Conservation (phyloP, 2,329 filamentous ascomycete species). For the Mariannaea elegans region DNA sequence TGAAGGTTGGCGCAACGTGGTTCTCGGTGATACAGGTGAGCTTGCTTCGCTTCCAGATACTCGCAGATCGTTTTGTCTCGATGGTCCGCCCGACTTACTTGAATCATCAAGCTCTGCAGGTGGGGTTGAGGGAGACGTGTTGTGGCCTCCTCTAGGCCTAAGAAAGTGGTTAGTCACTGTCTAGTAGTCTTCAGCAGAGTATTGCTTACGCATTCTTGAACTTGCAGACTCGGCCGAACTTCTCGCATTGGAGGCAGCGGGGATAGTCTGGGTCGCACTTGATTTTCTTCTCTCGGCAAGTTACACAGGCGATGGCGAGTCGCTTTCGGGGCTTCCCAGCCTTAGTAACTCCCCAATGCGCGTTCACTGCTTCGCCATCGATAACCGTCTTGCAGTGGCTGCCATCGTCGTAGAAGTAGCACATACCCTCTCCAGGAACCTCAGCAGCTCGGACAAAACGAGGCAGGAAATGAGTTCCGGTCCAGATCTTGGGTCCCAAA, state of each 20-base stretch:
- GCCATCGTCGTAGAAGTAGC: constrained; percentile 88
- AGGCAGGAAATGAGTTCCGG: constrained; percentile 72
- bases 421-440: constrained; percentile 80
- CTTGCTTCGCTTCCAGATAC: constrained; percentile 55
- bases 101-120: constrained; percentile 59
- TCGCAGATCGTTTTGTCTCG: constrained; percentile 48
- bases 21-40: constrained; percentile 59
- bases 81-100: constrained; percentile 46
- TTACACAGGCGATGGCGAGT: constrained; percentile 90
- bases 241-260: constrained; percentile 90
- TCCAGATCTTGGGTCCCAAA: constrained; percentile 75
- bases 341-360: constrained; percentile 93
- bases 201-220: constrained; percentile 84
- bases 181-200: constrained; percentile 9
- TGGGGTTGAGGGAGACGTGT: constrained; percentile 63
- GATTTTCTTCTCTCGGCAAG: constrained; percentile 96
- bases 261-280: constrained; percentile 91
- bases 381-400: constrained; percentile 84
- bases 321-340: constrained; percentile 92
- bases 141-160: constrained; percentile 67
- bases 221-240: constrained; percentile 85
- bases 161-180: constrained; percentile 17
- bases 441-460: constrained; percentile 71
- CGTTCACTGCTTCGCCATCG: constrained; percentile 87
- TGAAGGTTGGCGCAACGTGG: constrained; percentile 44